phyloP scores from a whole-genome alignment of 306 rosid genomes.

The Hippophae rhamnoides region DNA sequence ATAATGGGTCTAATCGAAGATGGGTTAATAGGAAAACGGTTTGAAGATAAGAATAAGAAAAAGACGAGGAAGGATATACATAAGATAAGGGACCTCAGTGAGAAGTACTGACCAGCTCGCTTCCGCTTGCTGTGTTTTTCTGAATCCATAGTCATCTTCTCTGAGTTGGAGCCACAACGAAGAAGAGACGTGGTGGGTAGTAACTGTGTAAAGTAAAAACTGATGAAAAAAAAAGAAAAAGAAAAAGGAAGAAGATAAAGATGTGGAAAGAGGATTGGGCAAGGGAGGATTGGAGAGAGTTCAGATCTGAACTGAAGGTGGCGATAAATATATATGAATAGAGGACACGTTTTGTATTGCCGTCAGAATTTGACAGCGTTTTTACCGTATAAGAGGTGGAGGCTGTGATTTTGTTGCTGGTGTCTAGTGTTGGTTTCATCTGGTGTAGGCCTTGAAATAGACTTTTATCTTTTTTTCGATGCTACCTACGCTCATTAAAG shows the following conservation, averaged over 20 bases:
- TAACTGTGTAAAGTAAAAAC: neutral
- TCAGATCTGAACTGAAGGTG: neutral
- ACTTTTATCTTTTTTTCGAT: too few relatives aligned
- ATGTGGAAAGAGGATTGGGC: neutral
- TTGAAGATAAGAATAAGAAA: conserved; percentile 40
- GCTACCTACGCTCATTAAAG: too few relatives aligned
- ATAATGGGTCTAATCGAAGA: conserved; percentile 43
- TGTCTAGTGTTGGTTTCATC: too few relatives aligned
- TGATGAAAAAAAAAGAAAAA: neutral
- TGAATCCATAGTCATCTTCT: conserved; percentile 38
- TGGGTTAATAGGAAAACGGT: conserved; percentile 25
- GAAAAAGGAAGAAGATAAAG: neutral
- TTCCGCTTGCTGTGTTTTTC: conserved; percentile 64
- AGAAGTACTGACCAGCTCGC: conserved; percentile 27
- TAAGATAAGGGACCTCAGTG: conserved; percentile 46
- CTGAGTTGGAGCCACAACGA: too few relatives aligned
- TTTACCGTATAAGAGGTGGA: too few relatives aligned
- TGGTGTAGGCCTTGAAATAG: too few relatives aligned
- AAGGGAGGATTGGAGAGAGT: neutral
- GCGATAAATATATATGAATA: neutral
- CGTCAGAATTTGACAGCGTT: neutral
- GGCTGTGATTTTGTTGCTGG: too few relatives aligned
- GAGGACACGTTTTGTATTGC: neutral
- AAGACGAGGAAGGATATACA: conserved; percentile 48
- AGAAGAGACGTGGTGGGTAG: too few relatives aligned